These are phyloP conservation scores for Yamadazyma songkhlaensis DNA, from an alignment of 1,139 yeast genomes.

Conservation along the genomic window DNA sequence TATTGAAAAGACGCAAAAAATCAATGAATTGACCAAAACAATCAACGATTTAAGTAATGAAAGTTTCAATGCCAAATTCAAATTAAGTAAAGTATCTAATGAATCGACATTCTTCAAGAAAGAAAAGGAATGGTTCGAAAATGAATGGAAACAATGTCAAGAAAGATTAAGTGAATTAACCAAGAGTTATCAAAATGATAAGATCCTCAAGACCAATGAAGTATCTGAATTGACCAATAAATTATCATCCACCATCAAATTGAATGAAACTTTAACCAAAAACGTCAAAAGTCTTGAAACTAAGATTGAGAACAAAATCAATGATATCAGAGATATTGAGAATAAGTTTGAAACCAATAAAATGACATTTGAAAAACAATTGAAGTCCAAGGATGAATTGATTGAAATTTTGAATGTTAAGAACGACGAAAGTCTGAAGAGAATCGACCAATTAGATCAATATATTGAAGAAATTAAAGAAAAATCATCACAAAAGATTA, in stretches of 20 bases:
- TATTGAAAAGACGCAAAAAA: constrained; percentile 42
- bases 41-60: constrained; percentile 35
- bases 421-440: constrained; percentile 42
- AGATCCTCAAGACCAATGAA: constrained; percentile 27
- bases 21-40: constrained; percentile 37
- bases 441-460: constrained; percentile 49
- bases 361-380: constrained; percentile 59
- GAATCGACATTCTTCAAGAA: constrained; percentile 32
- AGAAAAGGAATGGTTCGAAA: constrained; percentile 49
- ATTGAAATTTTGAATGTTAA: constrained; percentile 56
- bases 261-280: constrained; percentile 18
- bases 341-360: constrained; percentile 33
- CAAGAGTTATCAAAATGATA: constrained; percentile 39
- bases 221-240: constrained; percentile 26
- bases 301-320: constrained; percentile 45
- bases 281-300: constrained; percentile 16
- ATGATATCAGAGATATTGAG: constrained; percentile 30
- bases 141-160: constrained; percentile 41
- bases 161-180: constrained; percentile 36
- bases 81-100: constrained; percentile 37
- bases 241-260: constrained; percentile 21
- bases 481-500: constrained; percentile 30
- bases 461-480: constrained; percentile 41
- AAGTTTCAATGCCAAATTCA: constrained; percentile 40
- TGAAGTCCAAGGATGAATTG: constrained; percentile 61